Percentiles rank a stretch among this genome's conserved stretches.
phyloP scores from a whole-genome alignment of 345 rosid genomes.

The Combretum micranthum region DNA sequence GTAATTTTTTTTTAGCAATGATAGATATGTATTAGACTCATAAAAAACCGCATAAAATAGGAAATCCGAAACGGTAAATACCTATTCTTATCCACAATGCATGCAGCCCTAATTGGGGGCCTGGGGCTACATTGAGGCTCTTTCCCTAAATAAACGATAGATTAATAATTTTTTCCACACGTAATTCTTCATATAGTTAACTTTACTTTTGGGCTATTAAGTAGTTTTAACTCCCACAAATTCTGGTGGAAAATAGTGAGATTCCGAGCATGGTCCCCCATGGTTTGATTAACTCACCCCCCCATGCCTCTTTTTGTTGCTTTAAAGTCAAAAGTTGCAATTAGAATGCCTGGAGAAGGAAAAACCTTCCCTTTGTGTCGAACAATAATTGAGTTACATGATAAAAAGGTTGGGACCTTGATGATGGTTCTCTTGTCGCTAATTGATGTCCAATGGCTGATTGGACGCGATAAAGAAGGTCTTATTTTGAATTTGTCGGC shows the following conservation, averaged over 20 bases:
- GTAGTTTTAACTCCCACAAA: conserved; percentile 1
- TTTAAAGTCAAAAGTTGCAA: conserved; percentile 44
- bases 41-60: too few species aligned
- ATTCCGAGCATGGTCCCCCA: conserved; percentile 21
- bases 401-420: background rate
- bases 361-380: conserved; percentile 20
- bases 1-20: too few species aligned
- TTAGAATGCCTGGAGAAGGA: conserved; percentile 31
- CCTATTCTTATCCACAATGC: too few species aligned
- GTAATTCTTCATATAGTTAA: conserved; percentile 11
- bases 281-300: conserved; percentile 19
- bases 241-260: conserved; percentile 9
- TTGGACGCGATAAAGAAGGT: conserved; percentile 20
- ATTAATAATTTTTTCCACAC: too few species aligned
- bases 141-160: too few species aligned
- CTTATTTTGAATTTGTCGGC: too few species aligned
- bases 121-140: too few species aligned
- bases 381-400: conserved; percentile 1
- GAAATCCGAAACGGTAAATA: too few species aligned
- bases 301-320: background rate
- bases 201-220: conserved; percentile 23
- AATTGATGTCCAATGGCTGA: conserved; percentile 17
- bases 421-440: conserved; percentile 18
- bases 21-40: too few species aligned
- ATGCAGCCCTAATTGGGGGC: too few species aligned